Percentiles rank a stretch among this genome's conserved stretches.
Conservation (phyloP, 2,329 filamentous ascomycete species). For the Pyrenochaeta sp. region DNA sequence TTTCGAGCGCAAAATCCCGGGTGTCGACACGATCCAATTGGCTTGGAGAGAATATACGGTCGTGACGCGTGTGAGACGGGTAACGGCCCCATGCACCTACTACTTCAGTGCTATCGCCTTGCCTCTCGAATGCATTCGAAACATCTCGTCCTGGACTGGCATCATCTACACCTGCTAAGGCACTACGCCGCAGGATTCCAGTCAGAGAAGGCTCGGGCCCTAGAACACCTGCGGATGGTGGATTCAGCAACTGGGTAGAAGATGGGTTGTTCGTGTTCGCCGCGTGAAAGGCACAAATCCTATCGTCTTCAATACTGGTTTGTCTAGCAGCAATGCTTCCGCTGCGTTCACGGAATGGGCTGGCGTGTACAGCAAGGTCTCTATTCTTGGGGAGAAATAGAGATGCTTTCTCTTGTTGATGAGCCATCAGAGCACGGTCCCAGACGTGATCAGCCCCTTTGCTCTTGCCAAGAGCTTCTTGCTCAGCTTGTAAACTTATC, state of each 20-base stretch:
- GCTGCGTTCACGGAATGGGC: constrained; percentile 45
- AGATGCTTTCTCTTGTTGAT: constrained; percentile 46
- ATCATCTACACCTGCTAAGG: constrained; percentile 20
- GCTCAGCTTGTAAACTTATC: constrained; percentile 40
- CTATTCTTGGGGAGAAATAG: constrained; percentile 46
- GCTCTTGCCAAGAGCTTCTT: constrained; percentile 31
- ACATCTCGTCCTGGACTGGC: constrained; percentile 16
- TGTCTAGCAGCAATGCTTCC: constrained; percentile 27
- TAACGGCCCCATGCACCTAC: constrained; percentile 57
- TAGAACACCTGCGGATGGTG: constrained; percentile 2
- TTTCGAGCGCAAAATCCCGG: constrained; percentile 55
- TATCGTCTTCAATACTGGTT: constrained; percentile 11
- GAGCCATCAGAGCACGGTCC: constrained; percentile 47
- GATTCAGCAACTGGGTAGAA: constrained; percentile 17
- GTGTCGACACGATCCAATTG: constrained; percentile 49
- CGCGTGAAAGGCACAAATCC: neutral
- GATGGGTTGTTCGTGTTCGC: constrained; percentile 8
- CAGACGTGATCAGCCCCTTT: constrained; percentile 41
- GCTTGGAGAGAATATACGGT: constrained; percentile 52
- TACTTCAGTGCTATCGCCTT: constrained; percentile 33
- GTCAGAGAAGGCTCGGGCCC: constrained; percentile 1
- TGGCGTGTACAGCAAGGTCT: constrained; percentile 33
- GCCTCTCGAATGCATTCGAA: constrained; percentile 33
- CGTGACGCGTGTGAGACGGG: constrained; percentile 55
- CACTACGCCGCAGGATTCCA: constrained; percentile 26